Evolutionary conservation across 192 early-diverging fungal species (phyloP), one percentile per base, ranked within the genome.

Genomic region (Rhizophagus prolifer): DNA sequence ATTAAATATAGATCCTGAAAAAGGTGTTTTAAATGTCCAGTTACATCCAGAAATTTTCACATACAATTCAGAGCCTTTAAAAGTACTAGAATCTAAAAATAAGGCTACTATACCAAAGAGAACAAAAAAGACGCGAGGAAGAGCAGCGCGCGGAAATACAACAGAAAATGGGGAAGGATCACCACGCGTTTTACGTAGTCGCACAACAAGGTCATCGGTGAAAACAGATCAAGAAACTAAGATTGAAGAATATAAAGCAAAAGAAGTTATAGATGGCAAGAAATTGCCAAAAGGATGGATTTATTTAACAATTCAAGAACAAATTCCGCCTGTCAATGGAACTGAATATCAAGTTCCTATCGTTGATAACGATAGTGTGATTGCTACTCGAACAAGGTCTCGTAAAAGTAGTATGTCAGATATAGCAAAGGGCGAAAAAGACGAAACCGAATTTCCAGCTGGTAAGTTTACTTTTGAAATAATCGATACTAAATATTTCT

Each of bases 41-140:
- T 81, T 88, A 28, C 80, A 88, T 74, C 79, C 80, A 9, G 85
- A 87, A 61, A 84, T 90, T n/a, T 86, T 89, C 36, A 78, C 82
- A 1, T 88, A 88, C 70, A 82, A 80, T 69, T 12, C 81, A 25
- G 46, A 75, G 9, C 83, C 81, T 25, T 79, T 85, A 23, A 54
- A 12, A 25, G 14, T 68, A 6, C 59, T 76, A 67, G 50, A 54
- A 54, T 21, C 23, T 58, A 58, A 58, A 36, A 63, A 50, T 58
- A 58, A n/a, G 44, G 36, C 36, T 38, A 54, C 2, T 54, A 10
- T 54, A n/a, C 50, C 50, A 54, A 54, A 54, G 28, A 50, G 23
- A 26, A 71, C 1, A 41, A 44, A 54, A 54, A 41, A 14, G 41
- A 54, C 41, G 41, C 26, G 36, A 5, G 26, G 28, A 19, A 31